phyloP scores from a whole-genome alignment of 1,284 basidiomycete genomes.

The Exobasidium cylindrosporum region DNA sequence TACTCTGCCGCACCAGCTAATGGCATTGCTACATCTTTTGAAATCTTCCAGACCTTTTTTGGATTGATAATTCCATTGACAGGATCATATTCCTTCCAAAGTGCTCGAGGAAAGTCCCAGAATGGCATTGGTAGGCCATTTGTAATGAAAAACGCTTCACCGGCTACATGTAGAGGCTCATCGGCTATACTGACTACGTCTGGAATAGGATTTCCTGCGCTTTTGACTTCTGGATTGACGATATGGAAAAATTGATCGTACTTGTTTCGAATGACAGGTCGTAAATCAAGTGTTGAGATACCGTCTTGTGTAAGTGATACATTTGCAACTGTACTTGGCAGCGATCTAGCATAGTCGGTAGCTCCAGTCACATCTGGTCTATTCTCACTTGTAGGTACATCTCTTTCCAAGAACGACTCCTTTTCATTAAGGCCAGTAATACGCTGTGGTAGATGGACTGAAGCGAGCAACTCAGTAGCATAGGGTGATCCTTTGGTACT shows the following conservation, averaged over 20 bases:
- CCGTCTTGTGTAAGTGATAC: conserved; percentile 36
- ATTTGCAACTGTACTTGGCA: conserved; percentile 22
- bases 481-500: conserved; percentile 29
- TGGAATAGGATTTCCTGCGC: conserved; percentile 34
- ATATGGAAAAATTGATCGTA: conserved; percentile 61
- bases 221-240: conserved; percentile 34
- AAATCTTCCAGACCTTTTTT: conserved; percentile 37
- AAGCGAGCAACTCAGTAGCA: conserved; percentile 49
- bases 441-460: conserved; percentile 36
- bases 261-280: conserved; percentile 69
- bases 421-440: conserved; percentile 32
- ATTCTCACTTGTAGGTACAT: conserved; percentile 41
- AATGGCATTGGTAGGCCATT: conserved; percentile 95
- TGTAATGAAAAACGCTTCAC: conserved; percentile 94
- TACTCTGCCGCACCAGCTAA: conserved; percentile 63
- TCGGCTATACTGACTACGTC: conserved; percentile 57
- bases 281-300: conserved; percentile 59
- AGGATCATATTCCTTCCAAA: conserved; percentile 66
- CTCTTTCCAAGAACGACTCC: conserved; percentile 19
- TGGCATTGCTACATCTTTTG: conserved; percentile 33
- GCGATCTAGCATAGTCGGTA: conserved; percentile 42
- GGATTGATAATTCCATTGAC: not conserved
- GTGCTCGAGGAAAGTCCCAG: conserved; percentile 84
- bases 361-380: conserved; percentile 41
- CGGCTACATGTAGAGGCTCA: conserved; percentile 71